These are phyloP conservation scores for Fusarium albosuccineum DNA, from an alignment of 2,329 filamentous ascomycete genomes.

Conservation along the genomic window DNA sequence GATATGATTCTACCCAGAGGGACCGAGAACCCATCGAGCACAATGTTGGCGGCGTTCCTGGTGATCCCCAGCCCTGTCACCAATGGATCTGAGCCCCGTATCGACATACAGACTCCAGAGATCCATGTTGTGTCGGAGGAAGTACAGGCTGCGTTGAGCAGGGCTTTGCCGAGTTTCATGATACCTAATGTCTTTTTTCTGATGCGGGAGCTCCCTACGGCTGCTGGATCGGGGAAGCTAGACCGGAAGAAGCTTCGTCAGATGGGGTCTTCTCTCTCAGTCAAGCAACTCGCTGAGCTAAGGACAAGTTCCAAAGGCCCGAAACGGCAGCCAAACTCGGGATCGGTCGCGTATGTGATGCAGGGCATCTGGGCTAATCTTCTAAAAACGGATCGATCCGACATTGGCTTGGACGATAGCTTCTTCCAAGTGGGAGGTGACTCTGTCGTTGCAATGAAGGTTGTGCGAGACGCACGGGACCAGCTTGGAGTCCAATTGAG, in stretches of 20 bases:
- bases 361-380: conserved; percentile 54
- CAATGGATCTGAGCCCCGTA: not conserved
- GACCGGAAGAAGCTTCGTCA: conserved; percentile 19
- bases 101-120: not conserved
- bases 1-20: not conserved
- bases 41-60: conserved; percentile 15
- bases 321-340: not conserved
- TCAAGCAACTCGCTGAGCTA: not conserved
- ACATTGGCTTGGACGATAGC: conserved; percentile 59
- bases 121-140: not conserved
- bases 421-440: conserved; percentile 56
- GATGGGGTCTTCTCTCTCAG: not conserved
- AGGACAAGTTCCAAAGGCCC: not conserved
- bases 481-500: conserved; percentile 51
- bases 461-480: conserved; percentile 58
- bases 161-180: not conserved
- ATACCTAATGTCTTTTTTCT: not conserved
- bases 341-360: conserved; percentile 32
- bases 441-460: conserved; percentile 62
- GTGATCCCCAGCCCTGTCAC: not conserved
- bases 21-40: not conserved
- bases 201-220: not conserved
- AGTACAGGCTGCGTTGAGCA: not conserved
- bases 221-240: conserved; percentile 11
- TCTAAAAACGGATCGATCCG: conserved; percentile 52